Base-by-base conservation (phyloP, 495 filamentous ascomycete genomes). In the Lasiosphaeriaceae sp. region DNA sequence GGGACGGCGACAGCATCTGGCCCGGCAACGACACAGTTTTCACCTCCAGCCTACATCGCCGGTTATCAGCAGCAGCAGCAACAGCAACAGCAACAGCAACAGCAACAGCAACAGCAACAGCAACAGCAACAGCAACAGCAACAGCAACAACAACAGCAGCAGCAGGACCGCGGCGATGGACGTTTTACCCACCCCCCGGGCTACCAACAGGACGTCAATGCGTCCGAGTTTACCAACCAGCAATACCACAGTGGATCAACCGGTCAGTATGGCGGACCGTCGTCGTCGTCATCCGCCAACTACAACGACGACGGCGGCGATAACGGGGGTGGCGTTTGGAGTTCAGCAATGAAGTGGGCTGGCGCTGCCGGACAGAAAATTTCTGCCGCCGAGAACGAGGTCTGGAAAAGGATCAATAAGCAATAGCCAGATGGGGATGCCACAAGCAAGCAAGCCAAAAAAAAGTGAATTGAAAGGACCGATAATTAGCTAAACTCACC, bases 381-480 rank as follows among this genome's bases (percentile, higher is more conserved):
- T 50, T 77, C 74, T 11, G 82, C 84, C 52, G 82, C 82, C 19
- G 86, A 89, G 71, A 82, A 76, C 56, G 83, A 85, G 73, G 80
- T 88, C n/a, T 90, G 88, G 87, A 86, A 74, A 72, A 77, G 77
- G 67, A 85, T 86, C 62, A 86, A 85, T 68, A 76, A 74, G 63
- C 69, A 77, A 54, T 71, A 64, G 24, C 34, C 16, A n/a, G 20
- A n/a, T 11, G n/a, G 21, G 47, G 19, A 17, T 1, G 34, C 34
- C 9, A 37, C 34, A 37, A 37, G 14, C 8, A 37, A 37, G 34
- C 34, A 37, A 37, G 34, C 34, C 8, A 37, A 37, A 14, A 37
- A 37, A 37, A 37, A 43, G n/a, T 43, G n/a, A 43, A 43, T 14
- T 43, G 39, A 43, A 43, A 11, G 39, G 5, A n/a, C 9, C 1